Base-by-base conservation (phyloP, 2,329 filamentous ascomycete genomes). In the Trichoderma afroharzianum region DNA sequence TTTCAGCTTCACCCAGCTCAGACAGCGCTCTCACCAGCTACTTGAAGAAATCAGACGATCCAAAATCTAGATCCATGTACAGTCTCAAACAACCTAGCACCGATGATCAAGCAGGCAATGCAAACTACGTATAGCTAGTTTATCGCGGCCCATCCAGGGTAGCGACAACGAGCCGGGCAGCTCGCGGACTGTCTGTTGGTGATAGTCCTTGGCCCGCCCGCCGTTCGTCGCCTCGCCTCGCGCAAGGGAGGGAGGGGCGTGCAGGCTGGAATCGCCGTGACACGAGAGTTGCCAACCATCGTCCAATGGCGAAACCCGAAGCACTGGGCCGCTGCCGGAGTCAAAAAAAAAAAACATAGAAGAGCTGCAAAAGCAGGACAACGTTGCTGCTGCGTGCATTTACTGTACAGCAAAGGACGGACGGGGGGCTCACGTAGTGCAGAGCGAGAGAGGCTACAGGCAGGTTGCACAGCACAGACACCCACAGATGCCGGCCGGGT, bases 251-350 rank as follows among this genome's bases (percentile, higher is more conserved):
- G n/a, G 43, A 30, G 63, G 63, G 43, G 63, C 24, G 63, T 53
- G 63, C 63, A 53, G 66, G 21, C 57, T 53, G 33, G 50, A 58
- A 28, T 58, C 24, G 33, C 53, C 33, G 50, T 68, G 66, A 43
- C 39, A 68, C 57, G 61, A 43, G 39, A 30, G n/a, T 28, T 36
- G 33, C 36, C 43, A 57, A 26, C n/a, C n/a, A 55, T 58, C n/a
- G 47, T 30, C 57, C 39, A 68, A 68, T 68, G 66, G 59, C 66
- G 66, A 61, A 61, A 36, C 24, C 66, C 55, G n/a, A 68, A 50
- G 62, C 58, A 58, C 68, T 24, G 43, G n/a, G 43, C 43, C 67
- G 53, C 68, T 32, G 57, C 33, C 61, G 68, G 61, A 36, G 36
- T 47, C 18, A n/a, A 2, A 47, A 11, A 21, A 47, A 18, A 21